phyloP scores from a whole-genome alignment of 2,329 filamentous ascomycete genomes.

The Cladosporium halotolerans region DNA sequence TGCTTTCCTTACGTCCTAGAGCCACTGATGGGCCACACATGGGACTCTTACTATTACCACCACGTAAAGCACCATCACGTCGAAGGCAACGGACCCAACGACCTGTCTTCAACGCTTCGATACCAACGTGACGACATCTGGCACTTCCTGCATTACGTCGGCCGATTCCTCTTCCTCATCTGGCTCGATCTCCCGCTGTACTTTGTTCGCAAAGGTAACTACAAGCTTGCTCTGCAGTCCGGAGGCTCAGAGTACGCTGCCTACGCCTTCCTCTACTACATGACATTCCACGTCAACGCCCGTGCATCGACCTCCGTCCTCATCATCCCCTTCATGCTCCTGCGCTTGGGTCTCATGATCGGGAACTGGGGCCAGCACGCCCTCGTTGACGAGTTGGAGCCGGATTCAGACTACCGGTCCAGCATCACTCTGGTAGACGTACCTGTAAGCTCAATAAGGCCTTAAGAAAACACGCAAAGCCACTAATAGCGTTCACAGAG shows the following conservation, averaged over 20 bases:
- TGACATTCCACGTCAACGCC: conserved; percentile 45
- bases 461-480: neutral
- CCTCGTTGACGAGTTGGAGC: conserved; percentile 68
- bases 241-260: conserved; percentile 56
- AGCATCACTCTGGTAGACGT: conserved; percentile 77
- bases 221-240: conserved; percentile 48
- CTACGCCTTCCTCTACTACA: conserved; percentile 48
- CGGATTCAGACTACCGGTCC: conserved; percentile 70
- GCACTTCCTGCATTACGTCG: conserved; percentile 66
- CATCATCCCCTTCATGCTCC: conserved; percentile 57
- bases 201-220: conserved; percentile 60
- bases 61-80: conserved; percentile 83
- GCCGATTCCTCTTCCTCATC: conserved; percentile 65
- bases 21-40: conserved; percentile 74
- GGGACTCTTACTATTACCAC: conserved; percentile 81
- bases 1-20: conserved; percentile 68
- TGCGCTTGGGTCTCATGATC: conserved; percentile 69
- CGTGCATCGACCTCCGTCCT: conserved; percentile 59
- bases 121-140: conserved; percentile 65
- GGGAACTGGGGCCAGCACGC: conserved; percentile 84
- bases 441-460: conserved; percentile 48
- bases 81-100: conserved; percentile 70
- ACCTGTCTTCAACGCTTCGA: conserved; percentile 68
- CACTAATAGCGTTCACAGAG: conserved; percentile 44
- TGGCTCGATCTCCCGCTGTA: conserved; percentile 72